Evolutionary conservation across 2,329 filamentous ascomycete species (phyloP).

Genomic region (Salinomyces thailandicus): DNA sequence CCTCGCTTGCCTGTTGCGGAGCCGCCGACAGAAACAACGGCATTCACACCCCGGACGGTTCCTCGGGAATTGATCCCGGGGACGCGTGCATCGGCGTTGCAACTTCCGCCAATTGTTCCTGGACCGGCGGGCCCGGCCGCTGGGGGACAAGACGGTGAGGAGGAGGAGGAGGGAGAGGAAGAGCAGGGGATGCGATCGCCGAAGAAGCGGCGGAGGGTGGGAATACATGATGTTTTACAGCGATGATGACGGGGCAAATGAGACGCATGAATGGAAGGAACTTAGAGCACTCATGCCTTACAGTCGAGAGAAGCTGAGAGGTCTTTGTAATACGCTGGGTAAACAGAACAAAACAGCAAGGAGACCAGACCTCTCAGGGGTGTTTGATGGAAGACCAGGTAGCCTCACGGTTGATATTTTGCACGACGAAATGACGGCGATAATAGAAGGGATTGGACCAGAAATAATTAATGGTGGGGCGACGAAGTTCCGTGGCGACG

Average conservation of each 20-base stretch:
- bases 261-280: too few relatives aligned
- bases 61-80: constrained; percentile 8
- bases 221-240: constrained; percentile 24
- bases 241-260: not conserved
- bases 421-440: too few relatives aligned
- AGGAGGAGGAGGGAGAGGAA: constrained; percentile 15
- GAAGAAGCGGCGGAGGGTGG: constrained; percentile 21
- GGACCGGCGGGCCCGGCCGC: not conserved
- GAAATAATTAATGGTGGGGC: too few relatives aligned
- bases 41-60: constrained; percentile 13
- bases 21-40: constrained; percentile 17
- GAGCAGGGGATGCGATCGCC: constrained; percentile 10
- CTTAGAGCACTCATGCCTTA: too few relatives aligned
- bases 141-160: not conserved
- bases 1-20: constrained; percentile 13
- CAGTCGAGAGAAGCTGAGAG: too few relatives aligned
- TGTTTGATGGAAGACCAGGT: too few relatives aligned
- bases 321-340: too few relatives aligned
- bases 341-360: too few relatives aligned
- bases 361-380: too few relatives aligned
- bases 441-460: too few relatives aligned
- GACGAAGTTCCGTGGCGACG: too few relatives aligned
- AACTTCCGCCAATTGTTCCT: constrained; percentile 18
- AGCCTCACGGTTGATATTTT: too few relatives aligned
- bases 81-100: constrained; percentile 8